phyloP scores from a whole-genome alignment of 345 rosid genomes.

The Conringia planisiliqua region DNA sequence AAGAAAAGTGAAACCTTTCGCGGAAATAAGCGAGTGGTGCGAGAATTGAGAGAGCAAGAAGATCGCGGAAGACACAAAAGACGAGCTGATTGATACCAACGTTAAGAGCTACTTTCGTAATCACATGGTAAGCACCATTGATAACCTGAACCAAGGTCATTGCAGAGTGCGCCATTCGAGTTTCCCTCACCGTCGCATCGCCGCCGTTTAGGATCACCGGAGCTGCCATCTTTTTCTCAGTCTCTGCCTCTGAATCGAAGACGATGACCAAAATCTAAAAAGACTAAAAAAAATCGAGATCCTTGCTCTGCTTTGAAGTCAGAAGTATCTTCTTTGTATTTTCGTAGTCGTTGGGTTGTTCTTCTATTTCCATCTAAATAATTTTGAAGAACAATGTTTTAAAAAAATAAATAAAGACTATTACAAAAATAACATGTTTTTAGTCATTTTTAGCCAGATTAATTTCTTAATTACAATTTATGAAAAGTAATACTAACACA shows the following conservation, averaged over 20 bases:
- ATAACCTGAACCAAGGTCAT: conserved; percentile 79
- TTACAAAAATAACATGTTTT: background rate
- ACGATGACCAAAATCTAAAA: background rate
- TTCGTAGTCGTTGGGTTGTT: background rate
- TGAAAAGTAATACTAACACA: background rate
- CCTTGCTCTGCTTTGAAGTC: background rate
- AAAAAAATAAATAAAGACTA: background rate
- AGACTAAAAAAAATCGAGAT: background rate
- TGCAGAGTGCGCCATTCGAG: conserved; percentile 64
- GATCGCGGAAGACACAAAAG: conserved; percentile 94
- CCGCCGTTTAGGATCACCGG: conserved; percentile 24
- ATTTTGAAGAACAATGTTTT: background rate
- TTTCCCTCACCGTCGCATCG: conserved; percentile 38
- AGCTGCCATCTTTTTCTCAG: conserved; percentile 24
- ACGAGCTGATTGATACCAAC: conserved; percentile 91
- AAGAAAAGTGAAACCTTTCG: conserved; percentile 51
- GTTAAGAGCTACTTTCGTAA: conserved; percentile 93
- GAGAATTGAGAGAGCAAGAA: conserved; percentile 82
- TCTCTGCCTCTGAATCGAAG: background rate
- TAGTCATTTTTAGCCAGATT: background rate
- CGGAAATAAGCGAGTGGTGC: conserved; percentile 83
- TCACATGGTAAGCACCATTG: conserved; percentile 84
- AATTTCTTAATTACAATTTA: background rate
- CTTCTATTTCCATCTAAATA: background rate
- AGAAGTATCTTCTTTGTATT: background rate